phyloP scores from a whole-genome alignment of 108 stramenopile genomes.

The Cylindrotheca closterium region DNA sequence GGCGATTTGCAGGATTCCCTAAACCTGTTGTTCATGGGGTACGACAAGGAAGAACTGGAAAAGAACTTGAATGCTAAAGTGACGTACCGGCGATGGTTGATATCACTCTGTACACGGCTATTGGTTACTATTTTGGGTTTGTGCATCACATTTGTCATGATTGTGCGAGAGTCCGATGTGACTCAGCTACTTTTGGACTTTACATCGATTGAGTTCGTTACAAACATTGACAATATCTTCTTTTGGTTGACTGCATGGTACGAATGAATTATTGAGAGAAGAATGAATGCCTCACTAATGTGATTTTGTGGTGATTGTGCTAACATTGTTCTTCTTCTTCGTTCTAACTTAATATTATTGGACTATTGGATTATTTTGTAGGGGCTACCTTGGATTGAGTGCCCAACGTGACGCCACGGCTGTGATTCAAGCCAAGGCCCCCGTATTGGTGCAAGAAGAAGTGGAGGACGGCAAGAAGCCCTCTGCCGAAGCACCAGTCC shows the following conservation, averaged over 20 bases:
- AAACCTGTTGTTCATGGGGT: not conserved
- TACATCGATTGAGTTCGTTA: conserved; percentile 7
- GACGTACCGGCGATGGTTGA: not conserved
- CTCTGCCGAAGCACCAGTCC: no score
- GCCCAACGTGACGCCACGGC: not conserved
- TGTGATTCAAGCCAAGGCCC: not conserved
- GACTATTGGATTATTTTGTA: no score
- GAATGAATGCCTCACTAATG: no score
- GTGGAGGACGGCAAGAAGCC: no score
- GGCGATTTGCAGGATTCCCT: not conserved
- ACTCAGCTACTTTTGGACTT: conserved; percentile 2
- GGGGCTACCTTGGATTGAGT: conserved; percentile 6
- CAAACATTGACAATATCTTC: conserved; percentile 8
- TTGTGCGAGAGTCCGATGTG: not conserved
- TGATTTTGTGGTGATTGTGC: no score
- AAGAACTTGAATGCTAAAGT: not conserved
- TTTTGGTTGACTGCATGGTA: conserved; percentile 9
- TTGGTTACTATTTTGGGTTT: not conserved
- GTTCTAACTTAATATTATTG: no score
- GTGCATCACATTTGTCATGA: not conserved
- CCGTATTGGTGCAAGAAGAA: not conserved
- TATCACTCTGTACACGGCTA: not conserved
- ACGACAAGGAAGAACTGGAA: not conserved
- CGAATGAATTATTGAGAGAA: no score
- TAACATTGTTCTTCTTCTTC: no score